These are phyloP conservation scores for Herpetomonas muscarum DNA, from an alignment of 208 protist species.

Conservation along the genomic window DNA sequence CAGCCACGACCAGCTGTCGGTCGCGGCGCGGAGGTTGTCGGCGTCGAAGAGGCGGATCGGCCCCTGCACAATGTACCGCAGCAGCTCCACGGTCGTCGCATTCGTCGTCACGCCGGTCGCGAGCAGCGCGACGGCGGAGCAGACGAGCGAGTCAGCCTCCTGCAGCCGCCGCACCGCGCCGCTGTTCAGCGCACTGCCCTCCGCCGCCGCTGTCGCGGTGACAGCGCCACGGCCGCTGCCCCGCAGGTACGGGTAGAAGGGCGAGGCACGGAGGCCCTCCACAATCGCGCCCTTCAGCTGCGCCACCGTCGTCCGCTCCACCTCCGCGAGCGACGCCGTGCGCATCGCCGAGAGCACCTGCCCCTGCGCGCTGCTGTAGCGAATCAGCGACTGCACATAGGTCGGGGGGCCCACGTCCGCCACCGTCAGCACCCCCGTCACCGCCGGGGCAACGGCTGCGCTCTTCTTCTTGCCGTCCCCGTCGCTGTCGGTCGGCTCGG, in stretches of 20 bases:
- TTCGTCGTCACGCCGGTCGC: constrained; percentile 21
- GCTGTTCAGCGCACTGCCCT: not conserved
- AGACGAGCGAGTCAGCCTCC: constrained; percentile 30
- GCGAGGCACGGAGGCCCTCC: not conserved
- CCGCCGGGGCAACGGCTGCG: not conserved
- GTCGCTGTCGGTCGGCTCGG: constrained; percentile 11
- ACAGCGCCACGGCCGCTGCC: not conserved
- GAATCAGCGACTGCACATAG: constrained; percentile 56
- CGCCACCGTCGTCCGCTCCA: constrained; percentile 31
- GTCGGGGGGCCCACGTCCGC: constrained; percentile 19
- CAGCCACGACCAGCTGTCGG: constrained; percentile 68
- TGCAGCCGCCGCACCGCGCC: constrained; percentile 9
- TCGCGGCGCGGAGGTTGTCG: constrained; percentile 45
- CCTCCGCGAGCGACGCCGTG: constrained; percentile 18
- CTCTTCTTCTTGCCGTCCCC: constrained; percentile 5
- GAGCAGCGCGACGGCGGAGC: constrained; percentile 48
- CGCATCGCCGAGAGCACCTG: constrained; percentile 44
- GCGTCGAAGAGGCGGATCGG: constrained; percentile 59
- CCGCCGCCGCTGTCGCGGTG: constrained; percentile 10
- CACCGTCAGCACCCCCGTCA: constrained; percentile 16
- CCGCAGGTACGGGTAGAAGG: not conserved
- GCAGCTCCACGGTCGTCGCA: constrained; percentile 32
- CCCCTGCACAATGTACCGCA: constrained; percentile 63
- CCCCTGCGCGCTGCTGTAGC: constrained; percentile 55
- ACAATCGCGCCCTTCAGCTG: constrained; percentile 31